These are phyloP conservation scores for Melocanna baccifera DNA, from an alignment of 176 grass and related monocot genomes.

Conservation along the genomic window DNA sequence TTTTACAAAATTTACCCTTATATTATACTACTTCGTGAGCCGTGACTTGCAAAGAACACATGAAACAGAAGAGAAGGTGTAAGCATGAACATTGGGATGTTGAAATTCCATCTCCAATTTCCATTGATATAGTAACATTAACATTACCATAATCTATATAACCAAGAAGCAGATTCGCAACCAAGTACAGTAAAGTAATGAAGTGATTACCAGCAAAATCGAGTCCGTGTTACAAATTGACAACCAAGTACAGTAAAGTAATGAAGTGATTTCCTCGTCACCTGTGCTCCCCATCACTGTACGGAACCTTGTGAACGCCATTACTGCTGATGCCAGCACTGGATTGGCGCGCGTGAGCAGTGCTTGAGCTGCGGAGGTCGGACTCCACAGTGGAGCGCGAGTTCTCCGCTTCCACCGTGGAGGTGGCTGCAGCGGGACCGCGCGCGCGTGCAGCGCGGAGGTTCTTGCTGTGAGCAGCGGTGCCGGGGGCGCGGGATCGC, in stretches of 20 bases:
- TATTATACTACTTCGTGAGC: background rate
- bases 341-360: conserved; percentile 9
- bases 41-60: background rate
- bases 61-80: background rate
- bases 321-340: conserved; percentile 38
- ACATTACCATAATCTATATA: background rate
- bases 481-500: conserved; percentile 30
- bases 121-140: background rate
- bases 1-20: background rate
- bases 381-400: conserved; percentile 68
- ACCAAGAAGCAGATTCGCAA: background rate
- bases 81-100: background rate
- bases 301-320: conserved; percentile 51
- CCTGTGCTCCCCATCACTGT: conserved; percentile 54
- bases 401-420: conserved; percentile 58
- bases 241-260: conserved; percentile 17
- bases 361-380: conserved; percentile 30
- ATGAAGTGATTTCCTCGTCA: conserved; percentile 40
- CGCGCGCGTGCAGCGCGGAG: conserved; percentile 31
- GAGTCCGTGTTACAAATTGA: conserved; percentile 56
- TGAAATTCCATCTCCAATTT: background rate
- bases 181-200: conserved; percentile 16
- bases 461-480: conserved; percentile 28
- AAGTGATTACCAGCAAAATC: conserved; percentile 40
- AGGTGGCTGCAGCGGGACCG: background rate